Percentiles rank a stretch among this genome's conserved stretches.
Evolutionary conservation across 2,329 filamentous ascomycete genomes (phyloP).

Genomic region (Exophiala xenobiotica): DNA sequence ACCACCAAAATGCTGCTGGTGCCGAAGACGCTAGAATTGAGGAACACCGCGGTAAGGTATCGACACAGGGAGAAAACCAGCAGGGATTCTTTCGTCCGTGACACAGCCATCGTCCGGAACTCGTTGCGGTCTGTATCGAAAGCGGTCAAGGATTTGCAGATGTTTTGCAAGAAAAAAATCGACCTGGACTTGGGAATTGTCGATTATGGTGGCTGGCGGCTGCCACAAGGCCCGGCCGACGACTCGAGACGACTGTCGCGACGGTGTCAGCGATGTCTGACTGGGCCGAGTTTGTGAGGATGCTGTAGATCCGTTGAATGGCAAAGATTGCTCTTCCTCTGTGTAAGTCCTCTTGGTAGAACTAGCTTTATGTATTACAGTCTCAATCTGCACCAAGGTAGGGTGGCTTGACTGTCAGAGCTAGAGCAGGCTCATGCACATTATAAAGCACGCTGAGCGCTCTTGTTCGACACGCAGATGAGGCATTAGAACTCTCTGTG

Average conservation of each 20-base stretch:
- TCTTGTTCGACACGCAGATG: too few relatives aligned
- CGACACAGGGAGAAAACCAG: conserved; percentile 12
- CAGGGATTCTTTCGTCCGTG: conserved; percentile 4
- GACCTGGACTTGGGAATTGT: conserved; percentile 5
- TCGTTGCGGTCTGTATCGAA: conserved; percentile 5
- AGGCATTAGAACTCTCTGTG: too few relatives aligned
- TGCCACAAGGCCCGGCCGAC: neutral
- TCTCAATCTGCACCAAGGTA: too few relatives aligned
- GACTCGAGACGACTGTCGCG: neutral
- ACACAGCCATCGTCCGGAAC: neutral
- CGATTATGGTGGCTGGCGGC: conserved; percentile 3
- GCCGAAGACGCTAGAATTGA: neutral
- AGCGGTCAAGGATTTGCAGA: conserved; percentile 4
- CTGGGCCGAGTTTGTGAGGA: too few relatives aligned
- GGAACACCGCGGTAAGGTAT: conserved; percentile 9
- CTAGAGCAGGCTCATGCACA: too few relatives aligned
- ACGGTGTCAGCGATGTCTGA: neutral
- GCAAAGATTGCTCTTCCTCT: too few relatives aligned
- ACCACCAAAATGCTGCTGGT: neutral
- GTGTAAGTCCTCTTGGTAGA: too few relatives aligned
- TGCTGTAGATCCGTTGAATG: too few relatives aligned
- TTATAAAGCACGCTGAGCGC: too few relatives aligned
- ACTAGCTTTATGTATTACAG: too few relatives aligned
- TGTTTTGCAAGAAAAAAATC: conserved; percentile 6
- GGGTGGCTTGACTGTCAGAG: too few relatives aligned